These are phyloP conservation scores for Asterionellopsis glacialis DNA, from an alignment of 108 stramenopile genomes.

Conservation along the genomic window DNA sequence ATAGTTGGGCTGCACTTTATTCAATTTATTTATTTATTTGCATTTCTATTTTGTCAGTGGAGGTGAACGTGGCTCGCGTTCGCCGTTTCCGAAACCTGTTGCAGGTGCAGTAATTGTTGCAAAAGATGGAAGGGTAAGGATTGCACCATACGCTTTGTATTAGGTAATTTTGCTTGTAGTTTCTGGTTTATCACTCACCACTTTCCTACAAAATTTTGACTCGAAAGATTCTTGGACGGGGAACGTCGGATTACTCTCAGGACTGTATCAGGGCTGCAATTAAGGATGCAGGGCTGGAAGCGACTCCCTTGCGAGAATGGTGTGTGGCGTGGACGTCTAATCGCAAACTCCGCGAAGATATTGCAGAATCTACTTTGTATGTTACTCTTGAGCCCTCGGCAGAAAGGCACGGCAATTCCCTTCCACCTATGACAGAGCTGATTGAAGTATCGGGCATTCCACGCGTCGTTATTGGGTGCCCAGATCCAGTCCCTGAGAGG, in stretches of 20 bases:
- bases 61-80: constrained; percentile 14
- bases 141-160: too few relatives aligned
- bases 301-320: constrained; percentile 71
- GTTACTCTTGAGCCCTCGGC: constrained; percentile 70
- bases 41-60: constrained; percentile 10
- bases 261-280: constrained; percentile 61
- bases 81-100: constrained; percentile 61
- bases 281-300: constrained; percentile 50
- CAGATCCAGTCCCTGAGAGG: constrained; percentile 57
- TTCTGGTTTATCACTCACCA: too few relatives aligned
- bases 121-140: constrained; percentile 41
- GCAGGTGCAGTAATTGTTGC: constrained; percentile 60
- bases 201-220: too few relatives aligned
- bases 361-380: constrained; percentile 61
- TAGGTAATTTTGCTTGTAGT: too few relatives aligned
- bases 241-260: constrained; percentile 41
- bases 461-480: constrained; percentile 76
- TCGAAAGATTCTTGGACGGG: constrained; percentile 32
- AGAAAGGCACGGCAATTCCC: constrained; percentile 49
- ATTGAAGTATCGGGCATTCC: constrained; percentile 58
- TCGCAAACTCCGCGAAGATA: constrained; percentile 40
- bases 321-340: constrained; percentile 66
- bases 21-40: not conserved
- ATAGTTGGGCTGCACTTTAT: not conserved
- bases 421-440: constrained; percentile 70